Base-by-base conservation (phyloP, 495 filamentous ascomycete species). In the Chaetomium fimeti region DNA sequence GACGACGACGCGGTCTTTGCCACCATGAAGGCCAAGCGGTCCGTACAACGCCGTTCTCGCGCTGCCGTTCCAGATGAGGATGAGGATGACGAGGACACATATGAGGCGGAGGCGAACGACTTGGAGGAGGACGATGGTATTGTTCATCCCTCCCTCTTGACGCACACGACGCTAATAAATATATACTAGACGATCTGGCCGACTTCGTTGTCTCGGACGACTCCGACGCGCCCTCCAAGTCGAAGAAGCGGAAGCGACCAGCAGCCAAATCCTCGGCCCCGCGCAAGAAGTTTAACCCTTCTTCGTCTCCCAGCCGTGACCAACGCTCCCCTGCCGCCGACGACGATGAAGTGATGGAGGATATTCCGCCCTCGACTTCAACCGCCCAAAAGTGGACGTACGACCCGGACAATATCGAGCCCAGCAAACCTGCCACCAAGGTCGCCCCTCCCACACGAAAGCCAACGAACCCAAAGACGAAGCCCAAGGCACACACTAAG, bases 161-260 rank as follows among this genome's bases (percentile, higher is more conserved):
- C 49, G 28, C 58, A 36, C 9, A 59, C 9, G 2, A 67, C 27
- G 64, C 69, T 55, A 25, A 68, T 11, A 45, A 45, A 9, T 29
- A 28, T 32, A 22, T 4, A 48, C 20, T 65, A 88, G 89, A 91
- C 63, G 79, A 82, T 20, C 86, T 92, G 82, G 91, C 88, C 60
- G 91, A 96, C 71, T 96, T 96, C 70, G 78, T 95, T 54, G 92
- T 91, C 24, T 91, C 92, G 51, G 92, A 94, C 51, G 89, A 95
- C 25, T 91, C 89, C n/a, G 89, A 93, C 61, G 83, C 74, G 15
- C 78, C 81, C 12, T 76, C 82, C 3, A 80, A 66, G 61, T 72
- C 85, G 5, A 89, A 87, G 72, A 96, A 94, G 71, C 82, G 88
- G 63, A 94, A 93, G 73, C 81, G 87, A 53, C 79, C 87, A 3